phyloP scores from a whole-genome alignment of 495 filamentous ascomycete genomes.

The Tuber melanosporum region DNA sequence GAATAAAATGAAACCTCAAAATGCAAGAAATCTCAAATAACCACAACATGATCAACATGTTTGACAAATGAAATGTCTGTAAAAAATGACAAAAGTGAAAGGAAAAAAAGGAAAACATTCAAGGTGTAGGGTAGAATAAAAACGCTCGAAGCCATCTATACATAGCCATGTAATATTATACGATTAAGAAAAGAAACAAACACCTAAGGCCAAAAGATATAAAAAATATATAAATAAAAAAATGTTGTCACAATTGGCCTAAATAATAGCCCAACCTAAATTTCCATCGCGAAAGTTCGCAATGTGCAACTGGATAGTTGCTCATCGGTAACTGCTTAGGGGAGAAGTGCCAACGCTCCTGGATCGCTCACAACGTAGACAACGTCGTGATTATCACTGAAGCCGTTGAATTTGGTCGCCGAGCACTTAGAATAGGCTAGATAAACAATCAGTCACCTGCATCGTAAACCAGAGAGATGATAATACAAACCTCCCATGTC shows the following conservation, averaged over 20 bases:
- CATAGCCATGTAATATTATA: constrained; percentile 17
- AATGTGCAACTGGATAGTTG: background rate
- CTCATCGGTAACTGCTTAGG: constrained; percentile 38
- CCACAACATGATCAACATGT: constrained; percentile 14
- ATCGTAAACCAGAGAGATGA: background rate
- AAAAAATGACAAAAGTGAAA: background rate
- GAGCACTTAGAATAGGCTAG: constrained; percentile 94
- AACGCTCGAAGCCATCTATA: constrained; percentile 15
- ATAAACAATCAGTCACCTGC: constrained; percentile 23
- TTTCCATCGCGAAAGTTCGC: background rate
- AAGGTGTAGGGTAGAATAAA: constrained; percentile 1
- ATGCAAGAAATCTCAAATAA: constrained; percentile 21
- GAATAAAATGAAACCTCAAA: constrained; percentile 25
- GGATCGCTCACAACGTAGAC: constrained; percentile 91
- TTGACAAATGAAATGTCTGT: constrained; percentile 6
- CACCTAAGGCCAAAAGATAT: background rate
- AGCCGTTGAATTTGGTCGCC: constrained; percentile 97
- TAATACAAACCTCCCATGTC: constrained; percentile 66
- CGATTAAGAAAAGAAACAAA: constrained; percentile 16
- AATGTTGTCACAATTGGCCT: background rate
- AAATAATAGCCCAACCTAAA: background rate
- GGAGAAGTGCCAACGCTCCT: constrained; percentile 70
- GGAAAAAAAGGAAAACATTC: background rate
- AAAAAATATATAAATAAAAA: background rate
- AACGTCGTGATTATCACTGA: constrained; percentile 82